These are phyloP conservation scores for Magnusiomyces suaveolens DNA, from an alignment of 1,139 yeast species.

Conservation along the genomic window DNA sequence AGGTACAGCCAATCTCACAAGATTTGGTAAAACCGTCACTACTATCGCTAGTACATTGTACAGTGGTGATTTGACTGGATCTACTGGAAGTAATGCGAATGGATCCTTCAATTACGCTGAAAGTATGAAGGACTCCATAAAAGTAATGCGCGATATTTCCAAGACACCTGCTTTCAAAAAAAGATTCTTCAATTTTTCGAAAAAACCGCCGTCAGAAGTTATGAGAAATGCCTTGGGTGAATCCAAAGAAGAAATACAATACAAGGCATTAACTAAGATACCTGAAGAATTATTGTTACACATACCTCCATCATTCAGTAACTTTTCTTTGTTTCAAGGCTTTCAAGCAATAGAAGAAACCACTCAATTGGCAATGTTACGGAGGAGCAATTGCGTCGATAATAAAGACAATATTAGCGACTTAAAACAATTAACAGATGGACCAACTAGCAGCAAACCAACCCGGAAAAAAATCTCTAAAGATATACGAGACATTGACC, in stretches of 20 bases:
- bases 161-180: slow-evolving; percentile 31
- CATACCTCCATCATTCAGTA: slow-evolving; percentile 34
- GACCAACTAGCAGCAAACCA: slow-evolving; percentile 10
- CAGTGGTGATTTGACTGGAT: slow-evolving; percentile 31
- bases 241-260: slow-evolving; percentile 25
- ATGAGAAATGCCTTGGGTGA: slow-evolving; percentile 22
- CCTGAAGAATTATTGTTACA: slow-evolving; percentile 49
- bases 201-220: slow-evolving; percentile 38
- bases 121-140: slow-evolving; percentile 28
- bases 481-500: slow-evolving; percentile 36
- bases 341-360: slow-evolving; percentile 41
- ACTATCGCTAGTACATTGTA: slow-evolving; percentile 33
- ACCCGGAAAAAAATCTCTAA: slow-evolving; percentile 28
- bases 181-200: slow-evolving; percentile 31
- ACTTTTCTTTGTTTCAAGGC: slow-evolving; percentile 54
- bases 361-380: slow-evolving; percentile 1
- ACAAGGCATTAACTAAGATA: slow-evolving; percentile 37
- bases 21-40: slow-evolving; percentile 33
- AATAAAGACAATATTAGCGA: slow-evolving; percentile 1
- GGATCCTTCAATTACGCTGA: slow-evolving; percentile 28
- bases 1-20: slow-evolving; percentile 28
- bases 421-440: slow-evolving; percentile 14
- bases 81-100: slow-evolving; percentile 23
- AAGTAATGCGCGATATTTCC: slow-evolving; percentile 36
- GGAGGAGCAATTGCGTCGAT: slow-evolving; percentile 5